Conservation (phyloP, 768 basidiomycete genomes). For the Agrocybe chaxingu region DNA sequence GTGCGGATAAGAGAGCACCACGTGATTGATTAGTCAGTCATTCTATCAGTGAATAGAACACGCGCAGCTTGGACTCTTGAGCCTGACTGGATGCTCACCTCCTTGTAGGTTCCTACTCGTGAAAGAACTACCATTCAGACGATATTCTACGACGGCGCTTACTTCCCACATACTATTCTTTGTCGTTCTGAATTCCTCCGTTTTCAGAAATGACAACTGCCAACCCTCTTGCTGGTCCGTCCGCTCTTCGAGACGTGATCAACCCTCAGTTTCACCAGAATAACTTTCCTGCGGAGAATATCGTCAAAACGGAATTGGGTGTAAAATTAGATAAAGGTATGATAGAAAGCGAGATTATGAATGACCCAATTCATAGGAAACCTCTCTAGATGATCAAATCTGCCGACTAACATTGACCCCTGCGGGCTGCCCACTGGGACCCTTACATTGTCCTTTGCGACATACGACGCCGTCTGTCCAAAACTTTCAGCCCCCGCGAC, state of each 20-base stretch:
- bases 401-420: slow-evolving; percentile 81
- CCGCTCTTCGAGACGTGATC: slow-evolving; percentile 64
- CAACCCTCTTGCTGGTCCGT: slow-evolving; percentile 56
- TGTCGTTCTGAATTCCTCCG: neutral
- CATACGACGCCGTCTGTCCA: slow-evolving; percentile 85
- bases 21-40: too few relatives aligned
- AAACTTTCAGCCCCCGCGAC: slow-evolving; percentile 89
- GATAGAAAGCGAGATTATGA: slow-evolving; percentile 12
- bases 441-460: slow-evolving; percentile 87
- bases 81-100: too few relatives aligned
- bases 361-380: neutral
- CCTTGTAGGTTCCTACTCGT: too few relatives aligned
- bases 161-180: neutral
- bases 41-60: too few relatives aligned
- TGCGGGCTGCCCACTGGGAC: slow-evolving; percentile 86
- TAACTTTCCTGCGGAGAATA: slow-evolving; percentile 77
- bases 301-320: slow-evolving; percentile 77
- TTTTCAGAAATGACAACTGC: slow-evolving; percentile 30
- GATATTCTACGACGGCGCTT: too few relatives aligned
- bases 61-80: too few relatives aligned
- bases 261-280: slow-evolving; percentile 94
- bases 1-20: neutral
- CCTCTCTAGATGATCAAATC: slow-evolving; percentile 80
- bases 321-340: slow-evolving; percentile 91
- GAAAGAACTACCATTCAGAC: too few relatives aligned